Evolutionary conservation across 331 rosid genomes (phyloP), one percentile per base, ranked within the genome.

Genomic region (Spiraea crenata): DNA sequence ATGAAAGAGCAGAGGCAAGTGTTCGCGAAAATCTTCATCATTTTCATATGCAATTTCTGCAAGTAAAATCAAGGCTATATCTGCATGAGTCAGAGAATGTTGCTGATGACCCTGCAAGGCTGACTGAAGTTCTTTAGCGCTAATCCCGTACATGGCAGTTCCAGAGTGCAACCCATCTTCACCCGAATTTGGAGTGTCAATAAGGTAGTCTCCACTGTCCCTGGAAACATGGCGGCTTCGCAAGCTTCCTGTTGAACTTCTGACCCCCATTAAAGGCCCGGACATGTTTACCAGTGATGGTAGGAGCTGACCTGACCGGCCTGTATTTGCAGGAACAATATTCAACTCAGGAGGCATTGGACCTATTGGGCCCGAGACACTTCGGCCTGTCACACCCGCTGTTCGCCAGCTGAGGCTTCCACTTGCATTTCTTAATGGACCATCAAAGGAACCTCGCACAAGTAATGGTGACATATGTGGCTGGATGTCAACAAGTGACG

Each of bases 401-500:
- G 98, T 89, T 85, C 98, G 85, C 99, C 99, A 95, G 87, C 96
- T 95, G 79, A 95, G 86, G 88, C 95, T 95, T 55, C 99, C 99
- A 70, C 99, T 95, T 72, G 92, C 92, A 85, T 89, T 95, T 84
- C 99, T 86, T 49, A 95, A 87, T 8, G 99, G 99, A 74, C 98
- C 99, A 71, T 95, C 99, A 78, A 95, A 89, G 78, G 98, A 95
- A 66, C 99, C 99, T 61, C 99, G 88, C 45, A 91, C 99, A 82
- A 95, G 99, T 86, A 95, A 86, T 7, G 98, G 99, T 31, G 99
- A 91, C 99, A 95, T 95, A 88, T 95, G 99, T 9, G 98, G 98
- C 68, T 89, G 98, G 84, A 83, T 91, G 82, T 95, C 99, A 76
- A 89, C 86, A 73, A 82, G 88, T 31, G 99, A 87, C 52, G 96